Base-by-base conservation (phyloP, 2,329 filamentous ascomycete species). In the Alternaria ethzedia region DNA sequence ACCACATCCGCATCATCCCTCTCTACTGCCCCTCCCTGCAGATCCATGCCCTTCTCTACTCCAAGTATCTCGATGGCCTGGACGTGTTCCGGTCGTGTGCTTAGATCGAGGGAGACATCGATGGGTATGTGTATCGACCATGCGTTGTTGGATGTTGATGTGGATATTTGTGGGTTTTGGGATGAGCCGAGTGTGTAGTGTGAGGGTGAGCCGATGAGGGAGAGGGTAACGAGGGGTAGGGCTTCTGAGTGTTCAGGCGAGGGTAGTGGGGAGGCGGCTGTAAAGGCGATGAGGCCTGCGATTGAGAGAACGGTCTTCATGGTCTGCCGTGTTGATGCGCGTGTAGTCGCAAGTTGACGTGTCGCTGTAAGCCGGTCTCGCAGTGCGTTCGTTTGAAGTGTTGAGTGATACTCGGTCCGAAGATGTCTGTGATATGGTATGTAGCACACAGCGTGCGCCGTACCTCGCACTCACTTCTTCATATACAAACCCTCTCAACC, bases 101-200 rank as follows among this genome's bases (percentile, higher is more conserved):
- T 66, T 15, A 73, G 60, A 21, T 68, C 70, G 8, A 73, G 57
- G 6, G 63, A 59, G 41, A 69, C 61, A 5, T 71, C 72, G 4
- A 74, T 64, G 15, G 65, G 36, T n/a, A 72, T 10, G 6, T 61
- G 63, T 23, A 74, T 60, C 25, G 62, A 56, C 20, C 59, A 54
- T n/a, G 58, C 66, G 25, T 54, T 55, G 15, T 20, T 20, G 6
- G 49, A 52, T 11, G 20, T 20, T 2, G 49, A 52, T 11, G 20
- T 41, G 49, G 28, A 21, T 8, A 4, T 21, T 25, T 36, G 30
- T 7, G 49, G 49, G 10, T 7, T 36, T 17, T 52, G 49, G 7
- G 49, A 36, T n/a, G 49, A 17, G 0, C 30, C 49, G 13, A 41
- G 6, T 8, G 49, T 36, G 49, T 36, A 52, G 3, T 52, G 49